phyloP scores from a whole-genome alignment of 805 yeast genomes.

The Vanderwaltozyma tropicalis region DNA sequence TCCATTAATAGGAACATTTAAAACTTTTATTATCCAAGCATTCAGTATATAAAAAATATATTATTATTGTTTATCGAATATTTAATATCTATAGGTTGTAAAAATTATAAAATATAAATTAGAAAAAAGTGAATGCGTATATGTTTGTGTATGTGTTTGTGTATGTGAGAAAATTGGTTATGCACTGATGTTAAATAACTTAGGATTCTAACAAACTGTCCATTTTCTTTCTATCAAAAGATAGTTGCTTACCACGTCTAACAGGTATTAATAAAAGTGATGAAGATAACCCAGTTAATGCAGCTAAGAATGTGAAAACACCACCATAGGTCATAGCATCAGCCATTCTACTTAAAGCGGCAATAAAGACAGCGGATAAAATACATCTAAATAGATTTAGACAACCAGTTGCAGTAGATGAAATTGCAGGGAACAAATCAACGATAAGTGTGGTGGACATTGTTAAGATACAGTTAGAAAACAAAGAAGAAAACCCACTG shows the following conservation, averaged over 20 bases:
- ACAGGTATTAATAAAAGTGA: constrained; percentile 20
- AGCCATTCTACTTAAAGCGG: constrained; percentile 54
- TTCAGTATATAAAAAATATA: too few relatives aligned
- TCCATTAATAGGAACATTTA: neutral
- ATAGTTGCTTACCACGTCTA: constrained; percentile 26
- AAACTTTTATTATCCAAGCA: too few relatives aligned
- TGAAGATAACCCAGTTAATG: constrained; percentile 29
- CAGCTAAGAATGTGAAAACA: constrained; percentile 62
- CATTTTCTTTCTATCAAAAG: constrained; percentile 11
- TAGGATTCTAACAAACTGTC: neutral
- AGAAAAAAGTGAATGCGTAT: neutral
- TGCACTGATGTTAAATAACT: too few relatives aligned
- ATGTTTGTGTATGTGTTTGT: too few relatives aligned
- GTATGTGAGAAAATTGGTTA: too few relatives aligned
- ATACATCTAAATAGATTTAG: constrained; percentile 65
- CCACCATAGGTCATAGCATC: constrained; percentile 57
- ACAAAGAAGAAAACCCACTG: constrained; percentile 46
- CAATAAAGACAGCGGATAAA: constrained; percentile 61
- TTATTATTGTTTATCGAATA: too few relatives aligned
- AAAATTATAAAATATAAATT: too few relatives aligned
- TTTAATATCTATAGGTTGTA: too few relatives aligned
- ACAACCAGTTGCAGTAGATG: constrained; percentile 68
- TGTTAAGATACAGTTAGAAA: constrained; percentile 49
- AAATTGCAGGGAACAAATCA: constrained; percentile 60
- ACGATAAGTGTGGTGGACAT: constrained; percentile 57